Evolutionary conservation across 495 filamentous ascomycete genomes (phyloP).

Genomic region (Trichoderma parareesei): DNA sequence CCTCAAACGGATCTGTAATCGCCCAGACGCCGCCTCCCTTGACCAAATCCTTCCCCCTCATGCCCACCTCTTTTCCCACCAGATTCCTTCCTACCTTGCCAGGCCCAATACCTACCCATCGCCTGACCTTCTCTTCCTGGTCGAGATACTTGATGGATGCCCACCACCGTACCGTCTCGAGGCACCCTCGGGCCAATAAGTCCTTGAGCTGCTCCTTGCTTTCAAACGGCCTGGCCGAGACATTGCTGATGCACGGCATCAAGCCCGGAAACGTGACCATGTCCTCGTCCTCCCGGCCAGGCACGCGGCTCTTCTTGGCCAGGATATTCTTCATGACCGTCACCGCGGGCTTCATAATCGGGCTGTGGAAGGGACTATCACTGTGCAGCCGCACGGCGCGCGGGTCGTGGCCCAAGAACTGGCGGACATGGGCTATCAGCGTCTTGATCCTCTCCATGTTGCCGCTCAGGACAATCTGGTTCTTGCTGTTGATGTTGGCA

Average conservation of each 20-base stretch:
- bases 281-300: constrained; percentile 37
- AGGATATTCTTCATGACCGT: constrained; percentile 61
- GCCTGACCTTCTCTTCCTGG: constrained; percentile 69
- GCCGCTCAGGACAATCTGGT: constrained; percentile 91
- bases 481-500: constrained; percentile 91
- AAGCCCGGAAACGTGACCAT: constrained; percentile 62
- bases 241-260: constrained; percentile 78
- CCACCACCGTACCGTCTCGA: constrained; percentile 91
- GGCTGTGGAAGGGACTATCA: constrained; percentile 87
- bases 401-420: constrained; percentile 91
- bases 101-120: constrained; percentile 92
- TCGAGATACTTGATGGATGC: constrained; percentile 86
- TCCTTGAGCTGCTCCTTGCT: constrained; percentile 65
- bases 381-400: constrained; percentile 80
- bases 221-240: constrained; percentile 69
- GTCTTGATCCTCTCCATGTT: constrained; percentile 77
- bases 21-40: constrained; percentile 91
- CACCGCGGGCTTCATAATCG: constrained; percentile 81
- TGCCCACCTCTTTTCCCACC: constrained; percentile 91
- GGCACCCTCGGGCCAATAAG: constrained; percentile 65
- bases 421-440: constrained; percentile 79
- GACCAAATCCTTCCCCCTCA: constrained; percentile 63
- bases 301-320: constrained; percentile 38
- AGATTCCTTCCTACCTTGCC: constrained; percentile 91
- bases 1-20: constrained; percentile 74